These are phyloP conservation scores for Hypoxylon rubiginosum DNA, from an alignment of 2,329 filamentous ascomycete species.

Conservation along the genomic window DNA sequence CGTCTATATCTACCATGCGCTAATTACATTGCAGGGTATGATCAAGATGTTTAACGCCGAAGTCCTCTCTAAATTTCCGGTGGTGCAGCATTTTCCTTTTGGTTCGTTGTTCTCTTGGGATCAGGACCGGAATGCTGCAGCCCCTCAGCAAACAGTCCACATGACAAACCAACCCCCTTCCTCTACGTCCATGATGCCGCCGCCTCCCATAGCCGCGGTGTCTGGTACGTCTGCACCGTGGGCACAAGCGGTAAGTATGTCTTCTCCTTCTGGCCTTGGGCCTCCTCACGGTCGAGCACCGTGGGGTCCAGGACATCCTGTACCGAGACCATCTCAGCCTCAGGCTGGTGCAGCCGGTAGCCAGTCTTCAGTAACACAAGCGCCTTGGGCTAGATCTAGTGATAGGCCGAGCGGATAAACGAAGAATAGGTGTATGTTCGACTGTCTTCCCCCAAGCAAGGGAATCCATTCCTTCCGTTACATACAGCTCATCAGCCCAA, in stretches of 20 bases:
- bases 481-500: not conserved
- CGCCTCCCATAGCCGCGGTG: conserved; percentile 33
- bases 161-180: conserved; percentile 66
- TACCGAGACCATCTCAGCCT: conserved; percentile 40
- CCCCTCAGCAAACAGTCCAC: conserved; percentile 67
- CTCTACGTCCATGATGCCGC: conserved; percentile 48
- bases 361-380: conserved; percentile 36
- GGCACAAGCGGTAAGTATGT: conserved; percentile 59
- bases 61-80: conserved; percentile 95
- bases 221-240: conserved; percentile 60
- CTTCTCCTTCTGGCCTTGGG: conserved; percentile 52
- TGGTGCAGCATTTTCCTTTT: conserved; percentile 96
- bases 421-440: not conserved
- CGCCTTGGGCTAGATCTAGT: conserved; percentile 49
- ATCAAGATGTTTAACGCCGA: conserved; percentile 99
- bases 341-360: conserved; percentile 32
- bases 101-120: conserved; percentile 86
- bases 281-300: conserved; percentile 47
- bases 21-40: conserved; percentile 76
- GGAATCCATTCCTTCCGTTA: not conserved
- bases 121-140: conserved; percentile 70
- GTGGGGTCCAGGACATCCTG: conserved; percentile 41
- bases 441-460: not conserved
- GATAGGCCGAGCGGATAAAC: conserved; percentile 48
- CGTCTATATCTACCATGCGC: not conserved